Base-by-base conservation (phyloP, 2,329 filamentous ascomycete genomes). In the Botryotinia calthae region DNA sequence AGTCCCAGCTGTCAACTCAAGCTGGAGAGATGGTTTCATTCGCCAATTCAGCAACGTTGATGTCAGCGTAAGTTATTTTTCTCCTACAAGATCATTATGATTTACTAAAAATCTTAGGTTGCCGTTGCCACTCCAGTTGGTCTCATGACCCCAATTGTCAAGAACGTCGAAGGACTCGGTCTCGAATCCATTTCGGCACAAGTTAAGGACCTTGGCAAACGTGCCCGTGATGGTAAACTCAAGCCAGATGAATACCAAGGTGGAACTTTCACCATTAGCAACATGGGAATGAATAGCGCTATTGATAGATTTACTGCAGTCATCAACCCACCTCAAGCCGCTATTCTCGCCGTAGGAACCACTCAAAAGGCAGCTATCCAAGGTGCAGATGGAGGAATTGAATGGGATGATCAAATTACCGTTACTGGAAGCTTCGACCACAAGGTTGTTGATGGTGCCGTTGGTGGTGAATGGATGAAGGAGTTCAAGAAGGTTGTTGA, bases 171-270 rank as follows among this genome's bases (percentile, higher is more conserved):
- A 83, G 89, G 86, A 79, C 93, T 94, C 79, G 96, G 96, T 76
- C 92, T 99, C 73, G 89, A 94, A 84, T 88, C 89, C 82, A 98
- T 99, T 85, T 97, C 94, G 71, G 84, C 87, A 80, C 88, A 93
- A 83, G 91, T 99, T 86, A 98, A 98, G 88, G 94, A 97, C 81
- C 93, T 99, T 72, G 95, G 95, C 82, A 97, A 97, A 90, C 93
- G 94, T 82, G 96, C 96, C 76, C 90, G 94, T 75, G 96, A 98
- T 79, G 93, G 93, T 85, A 99, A 98, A 90, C 92, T 99, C 80
- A 98, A 98, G 91, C 96, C 96, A 65, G 95, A 99, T 84, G 95
- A 99, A 86, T 99, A 97, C 90, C 95, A 98, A 88, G 96, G 96
- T 72, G 96, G 96, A 83, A 97, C 94, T 82, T 97, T 99, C 86